Evolutionary conservation across 73 alveolate genomes (phyloP).

Genomic region (Tetrahymena malaccensis): DNA sequence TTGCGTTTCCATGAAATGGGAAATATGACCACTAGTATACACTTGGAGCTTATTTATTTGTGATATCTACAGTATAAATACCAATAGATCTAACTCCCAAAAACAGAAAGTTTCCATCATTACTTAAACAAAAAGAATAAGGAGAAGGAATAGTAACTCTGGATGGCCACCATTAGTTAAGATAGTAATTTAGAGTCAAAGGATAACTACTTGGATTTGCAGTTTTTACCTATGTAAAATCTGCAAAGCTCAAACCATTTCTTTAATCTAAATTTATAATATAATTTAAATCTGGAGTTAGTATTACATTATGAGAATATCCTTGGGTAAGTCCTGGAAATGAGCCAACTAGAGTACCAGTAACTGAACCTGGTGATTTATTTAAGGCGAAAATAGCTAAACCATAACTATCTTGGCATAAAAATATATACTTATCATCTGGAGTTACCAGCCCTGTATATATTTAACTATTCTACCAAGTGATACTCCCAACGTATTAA

Average conservation of each 20-base stretch:
- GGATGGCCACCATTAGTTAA: neutral
- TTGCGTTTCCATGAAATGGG: neutral
- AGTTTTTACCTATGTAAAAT: neutral
- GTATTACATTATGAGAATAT: neutral
- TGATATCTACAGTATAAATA: neutral
- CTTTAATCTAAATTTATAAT: neutral
- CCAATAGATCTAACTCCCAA: neutral
- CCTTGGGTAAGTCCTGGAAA: neutral
- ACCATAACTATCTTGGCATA: neutral
- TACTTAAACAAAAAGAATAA: neutral
- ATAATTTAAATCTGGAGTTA: neutral
- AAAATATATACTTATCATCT: neutral
- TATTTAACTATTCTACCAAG: neutral
- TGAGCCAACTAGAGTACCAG: neutral
- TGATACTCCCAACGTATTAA: neutral
- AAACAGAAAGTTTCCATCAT: neutral
- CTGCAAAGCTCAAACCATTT: neutral
- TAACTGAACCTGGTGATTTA: neutral
- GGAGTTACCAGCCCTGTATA: neutral
- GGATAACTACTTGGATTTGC: neutral
- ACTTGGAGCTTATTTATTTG: neutral
- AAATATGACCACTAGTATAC: neutral
- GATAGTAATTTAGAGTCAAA: neutral
- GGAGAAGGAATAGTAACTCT: neutral
- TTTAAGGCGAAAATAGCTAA: neutral